Evolutionary conservation across 1,139 yeast species (phyloP), one percentile per base, ranked within the genome.

Genomic region (Taphrina betulina): DNA sequence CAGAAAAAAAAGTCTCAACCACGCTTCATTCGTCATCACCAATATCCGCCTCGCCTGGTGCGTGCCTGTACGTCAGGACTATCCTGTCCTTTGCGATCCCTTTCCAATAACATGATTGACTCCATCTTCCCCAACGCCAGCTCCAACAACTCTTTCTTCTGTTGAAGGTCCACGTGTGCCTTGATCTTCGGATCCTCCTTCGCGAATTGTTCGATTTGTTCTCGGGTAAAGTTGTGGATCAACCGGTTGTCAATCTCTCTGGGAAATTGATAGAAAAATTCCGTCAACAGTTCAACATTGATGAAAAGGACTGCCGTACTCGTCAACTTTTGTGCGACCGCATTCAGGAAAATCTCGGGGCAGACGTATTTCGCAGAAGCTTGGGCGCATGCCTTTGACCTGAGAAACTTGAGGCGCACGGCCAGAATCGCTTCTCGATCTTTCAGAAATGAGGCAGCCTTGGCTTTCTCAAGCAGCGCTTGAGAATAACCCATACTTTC

Each of bases 131-230:
- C 78, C 65, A 90, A 70, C 0, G 97, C 98, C 58, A 85, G 73
- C 63, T 88, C 94, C 58, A 94, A 76, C 59, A 89, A 72, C 64
- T 89, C 96, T 68, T 92, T 90, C 53, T 96, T 79, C 69, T 88
- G 94, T 69, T 94, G 98, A 60, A 94, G 73, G 66, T 92, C 96
- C 63, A 94, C 85, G 66, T 94, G 98, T 63, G 83, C 79, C 67
- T 84, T 84, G 59, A 92, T 80, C 71, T 83, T 86, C 14, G 95
- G 94, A 71, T 94, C 98, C 69, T 94, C 97, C 66, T 88, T 88
- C 0, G 98, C 98, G 72, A 90, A 87, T 59, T 73, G 72, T 66
- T 90, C 97, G 59, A 92, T 78, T 66, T 90, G 95, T 56, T 88
- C 95, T 53, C 76, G 76, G 8, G 81, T 75, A 65, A 92, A 73